Conservation (phyloP, 768 basidiomycete genomes). For the Serpula lacrymans region DNA sequence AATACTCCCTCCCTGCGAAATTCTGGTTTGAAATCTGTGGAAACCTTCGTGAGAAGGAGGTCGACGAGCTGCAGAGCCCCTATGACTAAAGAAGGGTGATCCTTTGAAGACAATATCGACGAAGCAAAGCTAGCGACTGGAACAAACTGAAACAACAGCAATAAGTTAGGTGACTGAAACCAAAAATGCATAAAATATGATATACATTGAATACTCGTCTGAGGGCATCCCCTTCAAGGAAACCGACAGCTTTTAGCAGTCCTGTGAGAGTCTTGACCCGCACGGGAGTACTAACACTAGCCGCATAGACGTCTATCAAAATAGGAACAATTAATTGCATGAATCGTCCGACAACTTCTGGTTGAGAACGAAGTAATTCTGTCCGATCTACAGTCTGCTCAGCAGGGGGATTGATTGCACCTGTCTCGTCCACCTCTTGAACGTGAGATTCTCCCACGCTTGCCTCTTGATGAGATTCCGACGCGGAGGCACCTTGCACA, state of each 20-base stretch:
- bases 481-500: constrained; percentile 6
- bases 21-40: constrained; percentile 78
- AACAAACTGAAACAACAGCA: constrained; percentile 57
- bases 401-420: constrained; percentile 26
- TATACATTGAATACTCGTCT: constrained; percentile 75
- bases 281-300: constrained; percentile 85
- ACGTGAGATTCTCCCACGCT: constrained; percentile 33
- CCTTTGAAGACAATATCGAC: constrained; percentile 88
- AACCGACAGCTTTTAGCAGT: constrained; percentile 87
- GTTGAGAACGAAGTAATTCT: constrained; percentile 70
- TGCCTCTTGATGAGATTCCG: constrained; percentile 22
- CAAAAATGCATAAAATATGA: constrained; percentile 10
- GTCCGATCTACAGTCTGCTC: constrained; percentile 52
- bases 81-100: constrained; percentile 83
- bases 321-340: constrained; percentile 90
- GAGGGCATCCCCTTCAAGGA: constrained; percentile 74
- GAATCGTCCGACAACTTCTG: constrained; percentile 77
- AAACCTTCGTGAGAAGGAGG: constrained; percentile 79
- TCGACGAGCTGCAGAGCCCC: constrained; percentile 93
- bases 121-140: constrained; percentile 95
- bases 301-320: constrained; percentile 98
- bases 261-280: constrained; percentile 87
- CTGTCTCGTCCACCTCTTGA: constrained; percentile 39
- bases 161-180: constrained; percentile 9
- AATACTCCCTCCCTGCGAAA: constrained; percentile 96